Evolutionary conservation across 768 basidiomycete genomes (phyloP).

Genomic region (Suillus subalutaceus): DNA sequence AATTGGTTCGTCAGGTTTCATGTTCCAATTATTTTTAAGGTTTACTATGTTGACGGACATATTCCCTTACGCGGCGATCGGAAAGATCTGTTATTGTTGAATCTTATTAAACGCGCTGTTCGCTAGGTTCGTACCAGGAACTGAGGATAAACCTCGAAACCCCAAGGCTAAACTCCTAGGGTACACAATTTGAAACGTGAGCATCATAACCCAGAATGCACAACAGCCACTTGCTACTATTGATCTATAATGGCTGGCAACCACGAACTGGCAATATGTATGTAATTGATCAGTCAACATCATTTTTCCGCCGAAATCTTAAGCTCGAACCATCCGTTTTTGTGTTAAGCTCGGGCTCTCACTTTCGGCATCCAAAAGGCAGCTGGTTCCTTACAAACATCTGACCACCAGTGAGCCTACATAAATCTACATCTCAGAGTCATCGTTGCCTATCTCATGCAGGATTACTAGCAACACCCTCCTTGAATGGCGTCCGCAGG

Average conservation of each 20-base stretch:
- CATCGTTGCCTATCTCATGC: neutral
- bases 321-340: neutral
- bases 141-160: neutral
- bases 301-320: slow-evolving; percentile 33
- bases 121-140: neutral
- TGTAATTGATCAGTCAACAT: slow-evolving; percentile 15
- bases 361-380: neutral
- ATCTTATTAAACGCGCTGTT: slow-evolving; percentile 17
- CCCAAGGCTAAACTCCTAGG: slow-evolving; percentile 20
- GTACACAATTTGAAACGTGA: slow-evolving; percentile 27
- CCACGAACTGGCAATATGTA: neutral
- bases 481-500: neutral
- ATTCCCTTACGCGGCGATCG: slow-evolving; percentile 32
- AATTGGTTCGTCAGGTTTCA: slow-evolving; percentile 53
- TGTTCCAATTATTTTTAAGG: slow-evolving; percentile 37
- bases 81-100: slow-evolving; percentile 53
- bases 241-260: slow-evolving; percentile 32
- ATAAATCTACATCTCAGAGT: slow-evolving; percentile 33
- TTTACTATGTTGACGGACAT: slow-evolving; percentile 46
- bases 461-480: neutral
- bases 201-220: slow-evolving; percentile 40
- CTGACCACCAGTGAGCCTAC: slow-evolving; percentile 5
- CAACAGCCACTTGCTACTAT: slow-evolving; percentile 47
- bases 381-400: neutral
- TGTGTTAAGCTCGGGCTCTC: neutral